These are phyloP conservation scores for Scutellaria minor DNA, from an alignment of 257 asterid species.

Conservation along the genomic window DNA sequence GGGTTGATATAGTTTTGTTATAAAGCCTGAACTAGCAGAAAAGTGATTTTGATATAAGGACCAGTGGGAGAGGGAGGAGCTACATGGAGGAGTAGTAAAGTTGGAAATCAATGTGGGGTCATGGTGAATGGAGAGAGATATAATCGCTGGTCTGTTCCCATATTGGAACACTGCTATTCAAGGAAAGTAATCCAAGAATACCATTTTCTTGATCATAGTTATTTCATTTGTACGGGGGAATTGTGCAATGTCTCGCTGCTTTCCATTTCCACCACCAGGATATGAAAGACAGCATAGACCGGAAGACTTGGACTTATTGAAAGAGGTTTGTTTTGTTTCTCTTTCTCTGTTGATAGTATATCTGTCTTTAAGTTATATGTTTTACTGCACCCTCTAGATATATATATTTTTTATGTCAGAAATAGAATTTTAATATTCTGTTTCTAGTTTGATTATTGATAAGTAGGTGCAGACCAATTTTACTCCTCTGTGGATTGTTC, in stretches of 20 bases:
- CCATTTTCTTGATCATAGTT: slow-evolving; percentile 34
- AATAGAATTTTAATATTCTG: neutral
- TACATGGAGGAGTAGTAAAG: slow-evolving; percentile 47
- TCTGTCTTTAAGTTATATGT: slow-evolving; percentile 9
- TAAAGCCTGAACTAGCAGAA: too few species aligned
- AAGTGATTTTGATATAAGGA: too few species aligned
- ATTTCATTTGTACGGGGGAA: slow-evolving; percentile 39
- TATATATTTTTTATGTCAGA: neutral
- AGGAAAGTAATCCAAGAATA: slow-evolving; percentile 49
- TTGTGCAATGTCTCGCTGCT: slow-evolving; percentile 96
- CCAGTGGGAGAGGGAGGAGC: neutral
- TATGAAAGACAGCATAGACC: slow-evolving; percentile 72
- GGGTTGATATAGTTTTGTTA: slow-evolving; percentile 29
- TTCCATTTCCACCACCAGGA: slow-evolving; percentile 95
- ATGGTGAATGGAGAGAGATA: slow-evolving; percentile 70
- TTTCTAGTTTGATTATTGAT: slow-evolving; percentile 24
- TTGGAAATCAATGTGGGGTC: slow-evolving; percentile 68
- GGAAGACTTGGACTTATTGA: slow-evolving; percentile 60
- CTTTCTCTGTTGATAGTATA: slow-evolving; percentile 10
- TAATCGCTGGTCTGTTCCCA: slow-evolving; percentile 54
- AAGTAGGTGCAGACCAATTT: neutral
- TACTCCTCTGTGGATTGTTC: slow-evolving; percentile 9
- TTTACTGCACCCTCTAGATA: neutral
- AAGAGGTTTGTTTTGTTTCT: slow-evolving; percentile 62
- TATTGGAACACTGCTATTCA: slow-evolving; percentile 52